These are phyloP conservation scores for Haematococcus sp. DNA, from an alignment of 139 green algal genomes.

Conservation along the genomic window DNA sequence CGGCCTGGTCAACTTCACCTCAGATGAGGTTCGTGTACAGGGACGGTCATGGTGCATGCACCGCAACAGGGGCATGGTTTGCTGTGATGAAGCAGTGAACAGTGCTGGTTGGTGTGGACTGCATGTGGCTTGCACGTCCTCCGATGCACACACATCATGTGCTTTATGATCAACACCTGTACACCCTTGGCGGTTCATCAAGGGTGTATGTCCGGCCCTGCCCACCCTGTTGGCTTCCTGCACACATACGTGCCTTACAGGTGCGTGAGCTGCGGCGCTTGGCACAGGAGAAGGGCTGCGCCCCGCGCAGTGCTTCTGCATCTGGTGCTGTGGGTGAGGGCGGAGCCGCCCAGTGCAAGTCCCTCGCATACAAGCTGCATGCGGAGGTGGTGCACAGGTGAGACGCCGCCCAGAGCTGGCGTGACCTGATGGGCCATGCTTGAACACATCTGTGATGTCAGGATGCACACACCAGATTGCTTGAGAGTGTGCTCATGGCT, in stretches of 20 bases:
- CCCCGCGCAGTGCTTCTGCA: not conserved
- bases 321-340: slow-evolving; percentile 14
- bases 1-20: slow-evolving; percentile 79
- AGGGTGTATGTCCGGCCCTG: not conserved
- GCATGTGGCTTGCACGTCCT: too few species aligned
- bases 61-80: not conserved
- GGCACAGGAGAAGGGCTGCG: not conserved
- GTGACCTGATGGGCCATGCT: too few species aligned
- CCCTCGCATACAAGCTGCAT: slow-evolving; percentile 50
- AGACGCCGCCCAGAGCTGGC: not conserved
- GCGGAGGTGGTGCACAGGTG: slow-evolving; percentile 69
- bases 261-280: not conserved
- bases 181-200: not conserved
- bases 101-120: too few species aligned
- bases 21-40: slow-evolving; percentile 14
- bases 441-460: too few species aligned
- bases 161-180: not conserved
- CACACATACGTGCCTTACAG: not conserved
- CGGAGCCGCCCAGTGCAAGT: slow-evolving; percentile 11
- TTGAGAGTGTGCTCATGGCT: too few species aligned
- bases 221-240: not conserved
- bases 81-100: not conserved
- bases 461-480: too few species aligned
- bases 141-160: not conserved
- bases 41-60: too few species aligned